phyloP scores from a whole-genome alignment of 352 stramenopile genomes.

The Phytophthora pluvialis region DNA sequence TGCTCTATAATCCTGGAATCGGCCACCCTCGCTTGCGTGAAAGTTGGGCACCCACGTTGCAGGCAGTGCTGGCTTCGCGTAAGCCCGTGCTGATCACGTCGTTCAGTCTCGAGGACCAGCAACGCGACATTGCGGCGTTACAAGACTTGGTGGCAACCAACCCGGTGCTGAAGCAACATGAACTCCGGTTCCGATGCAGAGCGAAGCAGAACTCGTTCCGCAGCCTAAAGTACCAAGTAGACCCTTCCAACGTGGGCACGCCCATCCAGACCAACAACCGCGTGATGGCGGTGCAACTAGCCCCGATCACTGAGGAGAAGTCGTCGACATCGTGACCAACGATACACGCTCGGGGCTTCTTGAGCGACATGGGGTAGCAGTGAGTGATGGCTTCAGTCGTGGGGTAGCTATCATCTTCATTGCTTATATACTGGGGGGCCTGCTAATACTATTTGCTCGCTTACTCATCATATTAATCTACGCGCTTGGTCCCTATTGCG shows the following conservation, averaged over 20 bases:
- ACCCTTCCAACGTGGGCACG: constrained; percentile 41
- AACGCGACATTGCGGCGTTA: constrained; percentile 60
- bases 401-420: constrained; percentile 24
- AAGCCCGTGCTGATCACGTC: constrained; percentile 67
- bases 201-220: constrained; percentile 66
- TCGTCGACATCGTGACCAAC: constrained; percentile 10
- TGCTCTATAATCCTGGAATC: constrained; percentile 79
- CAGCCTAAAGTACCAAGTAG: constrained; percentile 63
- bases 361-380: neutral
- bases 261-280: constrained; percentile 66
- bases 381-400: constrained; percentile 3
- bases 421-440: constrained; percentile 18
- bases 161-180: constrained; percentile 18
- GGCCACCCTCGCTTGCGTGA: constrained; percentile 56
- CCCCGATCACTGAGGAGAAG: constrained; percentile 6
- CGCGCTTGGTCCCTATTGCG: constrained; percentile 43
- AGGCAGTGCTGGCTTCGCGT: constrained; percentile 44
- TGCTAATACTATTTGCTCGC: constrained; percentile 25
- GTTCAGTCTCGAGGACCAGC: constrained; percentile 68
- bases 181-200: constrained; percentile 41
- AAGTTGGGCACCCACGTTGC: constrained; percentile 65
- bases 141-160: constrained; percentile 31
- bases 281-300: constrained; percentile 59
- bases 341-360: neutral
- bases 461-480: constrained; percentile 25